A percentile compares a stretch with the other conserved stretches of the same genome.
Evolutionary conservation across 108 stramenopile genomes (phyloP).

Genomic region (Fragilaria radians): DNA sequence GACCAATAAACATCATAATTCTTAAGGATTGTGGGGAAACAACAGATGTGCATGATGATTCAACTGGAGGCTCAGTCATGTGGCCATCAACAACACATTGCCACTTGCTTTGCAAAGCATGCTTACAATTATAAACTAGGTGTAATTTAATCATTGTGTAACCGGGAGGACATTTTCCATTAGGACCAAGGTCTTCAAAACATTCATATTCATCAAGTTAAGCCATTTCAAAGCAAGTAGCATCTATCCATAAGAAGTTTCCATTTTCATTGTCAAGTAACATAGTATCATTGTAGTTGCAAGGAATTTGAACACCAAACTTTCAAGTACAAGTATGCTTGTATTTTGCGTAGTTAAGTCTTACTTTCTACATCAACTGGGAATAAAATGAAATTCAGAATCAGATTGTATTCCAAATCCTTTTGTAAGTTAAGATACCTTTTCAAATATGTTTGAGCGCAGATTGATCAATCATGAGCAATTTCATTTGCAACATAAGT

Average conservation of each 20-base stretch:
- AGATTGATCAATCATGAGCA: too few relatives aligned
- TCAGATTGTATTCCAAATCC: too few relatives aligned
- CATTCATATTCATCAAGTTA: background rate
- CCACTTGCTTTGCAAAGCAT: conserved; percentile 14
- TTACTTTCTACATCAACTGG: too few relatives aligned
- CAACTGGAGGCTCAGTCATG: background rate
- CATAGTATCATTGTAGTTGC: conserved; percentile 17
- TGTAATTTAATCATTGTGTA: background rate
- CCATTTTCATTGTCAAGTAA: conserved; percentile 20
- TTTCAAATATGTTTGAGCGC: too few relatives aligned
- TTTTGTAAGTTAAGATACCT: too few relatives aligned
- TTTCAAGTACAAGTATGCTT: too few relatives aligned
- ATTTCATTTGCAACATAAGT: too few relatives aligned
- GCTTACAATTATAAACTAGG: conserved; percentile 19
- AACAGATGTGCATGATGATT: background rate
- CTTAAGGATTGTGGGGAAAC: background rate
- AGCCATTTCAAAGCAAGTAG: conserved; percentile 22
- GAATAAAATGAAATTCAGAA: too few relatives aligned
- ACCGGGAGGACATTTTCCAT: background rate
- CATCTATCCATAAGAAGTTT: conserved; percentile 6
- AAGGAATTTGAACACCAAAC: conserved; percentile 3
- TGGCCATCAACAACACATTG: conserved; percentile 22
- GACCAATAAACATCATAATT: background rate
- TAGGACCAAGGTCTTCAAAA: background rate
- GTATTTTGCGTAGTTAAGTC: too few relatives aligned